Evolutionary conservation across 805 yeast species (phyloP).

Genomic region (Candida nanaspora): DNA sequence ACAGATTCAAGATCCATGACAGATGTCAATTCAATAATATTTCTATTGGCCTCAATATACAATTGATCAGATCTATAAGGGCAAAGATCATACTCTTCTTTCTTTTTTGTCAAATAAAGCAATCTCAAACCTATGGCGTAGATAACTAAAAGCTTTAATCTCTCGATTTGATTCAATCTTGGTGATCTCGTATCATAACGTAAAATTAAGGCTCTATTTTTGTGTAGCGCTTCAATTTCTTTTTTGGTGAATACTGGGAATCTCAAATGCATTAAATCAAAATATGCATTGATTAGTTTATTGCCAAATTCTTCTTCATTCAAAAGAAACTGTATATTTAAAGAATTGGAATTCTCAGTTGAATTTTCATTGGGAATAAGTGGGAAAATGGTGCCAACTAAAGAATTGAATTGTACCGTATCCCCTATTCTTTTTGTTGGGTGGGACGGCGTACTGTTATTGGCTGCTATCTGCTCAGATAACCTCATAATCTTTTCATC

Average conservation of each 20-base stretch:
- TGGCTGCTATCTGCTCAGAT: neutral
- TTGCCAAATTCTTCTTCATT: slow-evolving; percentile 7
- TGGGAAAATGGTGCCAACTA: neutral
- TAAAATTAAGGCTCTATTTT: slow-evolving; percentile 7
- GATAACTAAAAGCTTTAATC: slow-evolving; percentile 9
- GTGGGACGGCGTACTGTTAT: neutral
- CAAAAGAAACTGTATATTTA: slow-evolving; percentile 1
- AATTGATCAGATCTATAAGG: neutral
- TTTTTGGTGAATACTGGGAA: slow-evolving; percentile 10
- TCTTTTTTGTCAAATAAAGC: neutral
- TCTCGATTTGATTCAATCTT: slow-evolving; percentile 7
- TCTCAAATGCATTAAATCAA: slow-evolving; percentile 10
- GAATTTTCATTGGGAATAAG: too few relatives aligned
- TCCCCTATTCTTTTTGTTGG: neutral
- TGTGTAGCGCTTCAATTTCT: slow-evolving; percentile 6
- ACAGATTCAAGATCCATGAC: slow-evolving; percentile 12
- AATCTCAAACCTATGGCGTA: slow-evolving; percentile 14
- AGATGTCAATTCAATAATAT: slow-evolving; percentile 7
- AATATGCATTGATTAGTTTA: slow-evolving; percentile 6
- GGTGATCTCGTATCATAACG: neutral
- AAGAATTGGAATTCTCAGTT: too few relatives aligned
- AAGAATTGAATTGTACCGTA: neutral
- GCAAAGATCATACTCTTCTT: neutral
- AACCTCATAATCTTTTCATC: neutral
- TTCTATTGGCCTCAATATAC: slow-evolving; percentile 9